phyloP scores from a whole-genome alignment of 371 early-diverging fungal genomes.

The Phascolomyces articulosus region DNA sequence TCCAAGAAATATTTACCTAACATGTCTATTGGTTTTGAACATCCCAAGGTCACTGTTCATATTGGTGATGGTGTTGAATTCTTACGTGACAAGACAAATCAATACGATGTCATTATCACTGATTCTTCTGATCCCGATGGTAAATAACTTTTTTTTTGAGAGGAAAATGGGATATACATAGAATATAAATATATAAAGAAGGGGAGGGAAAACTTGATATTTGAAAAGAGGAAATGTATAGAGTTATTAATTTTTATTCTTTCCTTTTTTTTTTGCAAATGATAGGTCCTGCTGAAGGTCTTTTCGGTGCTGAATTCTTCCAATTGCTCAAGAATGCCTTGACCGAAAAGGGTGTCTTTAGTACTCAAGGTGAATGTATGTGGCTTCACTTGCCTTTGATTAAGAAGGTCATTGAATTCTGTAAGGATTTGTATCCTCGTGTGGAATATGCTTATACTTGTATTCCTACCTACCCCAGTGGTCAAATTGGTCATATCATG shows the following conservation, averaged over 20 bases:
- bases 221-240: too few species aligned
- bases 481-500: conserved; percentile 95
- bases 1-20: conserved; percentile 91
- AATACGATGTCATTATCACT: conserved; percentile 97
- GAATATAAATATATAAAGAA: too few species aligned
- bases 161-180: too few species aligned
- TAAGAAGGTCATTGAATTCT: conserved; percentile 81
- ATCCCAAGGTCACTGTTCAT: conserved; percentile 92
- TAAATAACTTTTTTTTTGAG: conserved; percentile 19
- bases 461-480: conserved; percentile 97
- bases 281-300: conserved; percentile 89
- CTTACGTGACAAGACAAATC: conserved; percentile 82
- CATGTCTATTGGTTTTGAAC: conserved; percentile 93
- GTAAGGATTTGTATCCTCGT: conserved; percentile 80
- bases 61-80: conserved; percentile 96
- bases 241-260: too few species aligned
- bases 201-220: too few species aligned
- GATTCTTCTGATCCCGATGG: conserved; percentile 98
- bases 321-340: conserved; percentile 91
- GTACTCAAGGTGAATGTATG: conserved; percentile 97
- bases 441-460: conserved; percentile 93
- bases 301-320: conserved; percentile 92
- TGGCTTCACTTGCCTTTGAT: conserved; percentile 95
- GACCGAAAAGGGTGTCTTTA: conserved; percentile 89
- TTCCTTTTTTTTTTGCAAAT: too few species aligned